phyloP scores from a whole-genome alignment of 495 filamentous ascomycete genomes.

The Thermochaetoides thermophila region DNA sequence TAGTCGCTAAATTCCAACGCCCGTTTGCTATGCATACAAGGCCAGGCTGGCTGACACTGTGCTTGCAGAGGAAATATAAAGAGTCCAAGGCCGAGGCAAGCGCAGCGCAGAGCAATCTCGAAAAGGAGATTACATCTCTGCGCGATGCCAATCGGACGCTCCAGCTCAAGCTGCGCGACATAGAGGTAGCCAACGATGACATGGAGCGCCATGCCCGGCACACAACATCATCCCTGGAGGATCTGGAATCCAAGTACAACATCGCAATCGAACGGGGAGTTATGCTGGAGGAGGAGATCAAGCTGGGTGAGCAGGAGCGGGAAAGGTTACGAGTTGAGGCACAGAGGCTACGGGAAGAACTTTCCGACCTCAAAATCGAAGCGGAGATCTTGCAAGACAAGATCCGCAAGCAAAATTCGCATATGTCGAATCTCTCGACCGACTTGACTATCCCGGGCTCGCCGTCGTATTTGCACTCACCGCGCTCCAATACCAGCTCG shows the following conservation, averaged over 20 bases:
- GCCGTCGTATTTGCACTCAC: slow-evolving; percentile 41
- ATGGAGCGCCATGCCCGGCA: slow-evolving; percentile 91
- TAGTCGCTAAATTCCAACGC: slow-evolving; percentile 24
- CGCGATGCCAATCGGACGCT: slow-evolving; percentile 71
- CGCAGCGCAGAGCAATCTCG: slow-evolving; percentile 64
- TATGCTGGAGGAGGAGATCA: slow-evolving; percentile 89
- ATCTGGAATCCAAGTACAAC: slow-evolving; percentile 94
- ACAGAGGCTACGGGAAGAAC: slow-evolving; percentile 75
- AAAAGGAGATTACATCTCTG: slow-evolving; percentile 89
- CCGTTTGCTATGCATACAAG: not conserved
- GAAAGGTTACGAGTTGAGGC: slow-evolving; percentile 75
- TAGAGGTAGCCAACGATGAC: slow-evolving; percentile 96
- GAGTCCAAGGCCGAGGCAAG: slow-evolving; percentile 81
- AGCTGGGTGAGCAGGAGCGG: slow-evolving; percentile 75
- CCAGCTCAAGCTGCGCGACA: slow-evolving; percentile 74
- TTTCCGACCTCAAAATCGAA: slow-evolving; percentile 85
- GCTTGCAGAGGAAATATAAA: slow-evolving; percentile 82
- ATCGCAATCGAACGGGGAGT: slow-evolving; percentile 81
- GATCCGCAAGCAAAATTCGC: slow-evolving; percentile 47
- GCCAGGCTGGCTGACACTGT: slow-evolving; percentile 8
- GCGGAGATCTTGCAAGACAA: slow-evolving; percentile 90
- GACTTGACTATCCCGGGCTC: slow-evolving; percentile 39
- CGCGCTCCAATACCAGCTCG: slow-evolving; percentile 50
- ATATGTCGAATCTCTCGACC: slow-evolving; percentile 37
- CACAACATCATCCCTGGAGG: slow-evolving; percentile 86